phyloP scores from a whole-genome alignment of 345 rosid genomes.

The Pistacia atlantica region DNA sequence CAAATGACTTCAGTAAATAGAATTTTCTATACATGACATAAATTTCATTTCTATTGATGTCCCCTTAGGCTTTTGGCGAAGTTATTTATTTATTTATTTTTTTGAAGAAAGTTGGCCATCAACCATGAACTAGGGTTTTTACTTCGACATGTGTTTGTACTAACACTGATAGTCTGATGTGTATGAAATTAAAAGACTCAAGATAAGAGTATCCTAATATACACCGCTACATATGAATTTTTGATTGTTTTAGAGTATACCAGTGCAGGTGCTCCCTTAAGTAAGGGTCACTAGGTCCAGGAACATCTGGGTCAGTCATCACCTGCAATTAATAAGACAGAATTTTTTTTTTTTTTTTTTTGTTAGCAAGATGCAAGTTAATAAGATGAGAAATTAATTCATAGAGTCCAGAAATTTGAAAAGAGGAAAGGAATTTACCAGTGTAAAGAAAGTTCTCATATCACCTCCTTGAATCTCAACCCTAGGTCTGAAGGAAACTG shows the following conservation, averaged over 20 bases:
- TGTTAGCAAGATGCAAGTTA: not conserved
- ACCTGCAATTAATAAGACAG: constrained; percentile 36
- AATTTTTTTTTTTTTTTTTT: not conserved
- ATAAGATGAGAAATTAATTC: not conserved
- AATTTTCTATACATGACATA: too few species aligned
- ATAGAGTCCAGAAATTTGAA: not conserved
- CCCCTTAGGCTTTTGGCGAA: too few species aligned
- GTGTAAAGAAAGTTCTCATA: constrained; percentile 64
- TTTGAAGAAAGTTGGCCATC: too few species aligned
- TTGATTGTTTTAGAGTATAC: constrained; percentile 28
- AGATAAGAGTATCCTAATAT: not conserved
- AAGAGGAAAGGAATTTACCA: constrained; percentile 34
- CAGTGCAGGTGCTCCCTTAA: constrained; percentile 67
- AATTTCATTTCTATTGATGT: too few species aligned
- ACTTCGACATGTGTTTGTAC: too few species aligned
- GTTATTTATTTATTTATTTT: too few species aligned
- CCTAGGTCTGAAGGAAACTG: constrained; percentile 33
- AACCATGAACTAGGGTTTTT: too few species aligned
- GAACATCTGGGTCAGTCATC: constrained; percentile 74
- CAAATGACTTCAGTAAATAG: too few species aligned
- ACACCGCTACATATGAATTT: not conserved
- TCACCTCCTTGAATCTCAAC: constrained; percentile 45
- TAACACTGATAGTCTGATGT: too few species aligned
- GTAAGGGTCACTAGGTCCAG: constrained; percentile 75
- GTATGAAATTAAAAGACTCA: too few species aligned